phyloP scores from a whole-genome alignment of 768 basidiomycete genomes.

The Mrakia blollopis region DNA sequence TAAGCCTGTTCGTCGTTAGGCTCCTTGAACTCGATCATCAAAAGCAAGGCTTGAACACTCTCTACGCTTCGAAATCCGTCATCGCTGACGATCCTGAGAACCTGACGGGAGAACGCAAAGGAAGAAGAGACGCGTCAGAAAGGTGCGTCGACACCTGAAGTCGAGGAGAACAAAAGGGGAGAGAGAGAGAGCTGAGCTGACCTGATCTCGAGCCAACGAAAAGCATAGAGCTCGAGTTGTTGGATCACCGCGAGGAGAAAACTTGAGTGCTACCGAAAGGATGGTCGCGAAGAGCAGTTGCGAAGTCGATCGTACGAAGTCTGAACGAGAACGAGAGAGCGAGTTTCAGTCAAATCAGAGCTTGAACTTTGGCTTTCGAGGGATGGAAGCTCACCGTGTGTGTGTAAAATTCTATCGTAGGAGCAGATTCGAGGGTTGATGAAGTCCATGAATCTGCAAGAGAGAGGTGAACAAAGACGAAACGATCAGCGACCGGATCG shows the following conservation, averaged over 20 bases:
- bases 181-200: not conserved
- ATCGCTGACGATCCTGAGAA: not conserved
- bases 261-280: not conserved
- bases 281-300: conserved; percentile 2
- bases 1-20: not conserved
- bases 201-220: not conserved
- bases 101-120: not conserved
- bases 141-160: not conserved
- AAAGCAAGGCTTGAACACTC: not conserved
- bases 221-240: not conserved
- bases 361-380: too few relatives aligned
- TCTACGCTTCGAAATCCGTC: not conserved
- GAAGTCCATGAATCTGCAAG: not conserved
- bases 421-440: conserved; percentile 4
- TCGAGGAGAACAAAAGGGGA: not conserved
- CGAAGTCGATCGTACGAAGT: not conserved
- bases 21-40: not conserved
- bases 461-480: not conserved
- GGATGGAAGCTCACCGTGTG: not conserved
- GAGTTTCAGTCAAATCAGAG: too few relatives aligned
- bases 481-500: not conserved
- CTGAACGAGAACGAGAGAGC: not conserved
- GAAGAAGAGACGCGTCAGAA: not conserved
- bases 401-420: not conserved
- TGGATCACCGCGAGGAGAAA: not conserved